These are phyloP conservation scores for Naganishia sp. DNA, from an alignment of 1,284 basidiomycete genomes.

Conservation along the genomic window DNA sequence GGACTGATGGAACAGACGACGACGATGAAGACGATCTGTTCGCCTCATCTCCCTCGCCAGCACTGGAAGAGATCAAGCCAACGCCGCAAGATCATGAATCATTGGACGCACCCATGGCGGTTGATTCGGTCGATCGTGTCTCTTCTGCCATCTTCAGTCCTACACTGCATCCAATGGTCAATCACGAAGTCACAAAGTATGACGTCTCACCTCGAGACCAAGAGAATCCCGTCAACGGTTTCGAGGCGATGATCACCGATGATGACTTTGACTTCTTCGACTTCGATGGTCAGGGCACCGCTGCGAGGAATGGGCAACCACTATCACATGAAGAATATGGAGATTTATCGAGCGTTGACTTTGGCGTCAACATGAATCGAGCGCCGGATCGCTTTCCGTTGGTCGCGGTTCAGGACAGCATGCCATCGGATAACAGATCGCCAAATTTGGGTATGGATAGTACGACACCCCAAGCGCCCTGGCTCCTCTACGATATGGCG, in stretches of 20 bases:
- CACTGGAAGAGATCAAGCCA: neutral
- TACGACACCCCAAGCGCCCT: too few species aligned
- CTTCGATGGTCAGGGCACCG: neutral
- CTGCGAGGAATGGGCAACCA: neutral
- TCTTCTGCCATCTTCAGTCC: conserved; percentile 25
- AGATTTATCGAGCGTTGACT: conserved; percentile 5
- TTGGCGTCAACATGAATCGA: conserved; percentile 18
- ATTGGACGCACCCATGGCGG: conserved; percentile 3
- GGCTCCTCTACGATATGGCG: too few species aligned
- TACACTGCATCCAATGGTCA: conserved; percentile 9
- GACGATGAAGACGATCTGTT: conserved; percentile 22
- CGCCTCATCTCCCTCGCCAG: conserved; percentile 20
- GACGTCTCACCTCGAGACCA: conserved; percentile 13
- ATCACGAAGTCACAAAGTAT: conserved; percentile 1
- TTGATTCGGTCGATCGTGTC: conserved; percentile 28
- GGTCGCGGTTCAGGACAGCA: too few species aligned
- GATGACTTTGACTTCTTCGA: conserved; percentile 33
- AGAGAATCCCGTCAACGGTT: conserved; percentile 9
- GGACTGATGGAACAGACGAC: neutral
- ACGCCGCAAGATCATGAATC: conserved; percentile 7
- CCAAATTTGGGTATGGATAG: too few species aligned
- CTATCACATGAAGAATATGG: conserved; percentile 14
- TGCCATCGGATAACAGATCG: too few species aligned
- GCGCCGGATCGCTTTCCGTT: neutral
- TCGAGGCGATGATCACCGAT: conserved; percentile 29